Evolutionary conservation across 78 protist species (phyloP).

Genomic region (Pigoraptor vietnamica): DNA sequence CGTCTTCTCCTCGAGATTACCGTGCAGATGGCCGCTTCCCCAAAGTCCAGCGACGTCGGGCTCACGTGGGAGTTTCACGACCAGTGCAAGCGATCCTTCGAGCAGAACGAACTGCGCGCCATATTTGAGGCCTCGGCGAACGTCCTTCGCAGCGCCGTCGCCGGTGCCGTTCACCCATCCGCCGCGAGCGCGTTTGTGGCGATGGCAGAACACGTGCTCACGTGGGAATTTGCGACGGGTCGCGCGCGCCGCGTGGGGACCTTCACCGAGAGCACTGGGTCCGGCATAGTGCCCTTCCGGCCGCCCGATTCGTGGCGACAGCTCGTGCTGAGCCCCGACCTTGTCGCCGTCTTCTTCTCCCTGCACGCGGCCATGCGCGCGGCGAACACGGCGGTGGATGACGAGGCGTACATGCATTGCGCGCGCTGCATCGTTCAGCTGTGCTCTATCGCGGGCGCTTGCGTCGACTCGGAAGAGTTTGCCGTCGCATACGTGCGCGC

Average conservation of each 20-base stretch:
- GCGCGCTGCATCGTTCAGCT: background rate
- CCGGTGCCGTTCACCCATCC: background rate
- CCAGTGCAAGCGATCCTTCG: background rate
- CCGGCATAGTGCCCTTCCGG: background rate
- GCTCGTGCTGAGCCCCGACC: background rate
- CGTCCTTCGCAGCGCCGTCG: background rate
- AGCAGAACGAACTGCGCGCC: background rate
- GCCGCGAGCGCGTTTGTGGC: background rate
- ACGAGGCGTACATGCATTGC: background rate
- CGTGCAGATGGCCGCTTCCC: background rate
- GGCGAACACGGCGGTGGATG: background rate
- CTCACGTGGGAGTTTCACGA: background rate
- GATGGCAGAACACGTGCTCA: background rate
- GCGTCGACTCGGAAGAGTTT: background rate
- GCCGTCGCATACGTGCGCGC: background rate
- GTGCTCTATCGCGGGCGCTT: background rate
- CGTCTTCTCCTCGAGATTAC: background rate
- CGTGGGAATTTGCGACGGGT: background rate
- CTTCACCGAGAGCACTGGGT: background rate
- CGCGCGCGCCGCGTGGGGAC: background rate
- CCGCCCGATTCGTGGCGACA: background rate
- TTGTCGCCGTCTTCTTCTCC: background rate
- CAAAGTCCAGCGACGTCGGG: background rate
- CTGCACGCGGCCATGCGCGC: background rate
- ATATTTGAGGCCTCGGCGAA: background rate